A percentile compares a stretch with the other conserved stretches of the same genome.
phyloP scores from a whole-genome alignment of 495 filamentous ascomycete genomes.

The Podospora didyma region DNA sequence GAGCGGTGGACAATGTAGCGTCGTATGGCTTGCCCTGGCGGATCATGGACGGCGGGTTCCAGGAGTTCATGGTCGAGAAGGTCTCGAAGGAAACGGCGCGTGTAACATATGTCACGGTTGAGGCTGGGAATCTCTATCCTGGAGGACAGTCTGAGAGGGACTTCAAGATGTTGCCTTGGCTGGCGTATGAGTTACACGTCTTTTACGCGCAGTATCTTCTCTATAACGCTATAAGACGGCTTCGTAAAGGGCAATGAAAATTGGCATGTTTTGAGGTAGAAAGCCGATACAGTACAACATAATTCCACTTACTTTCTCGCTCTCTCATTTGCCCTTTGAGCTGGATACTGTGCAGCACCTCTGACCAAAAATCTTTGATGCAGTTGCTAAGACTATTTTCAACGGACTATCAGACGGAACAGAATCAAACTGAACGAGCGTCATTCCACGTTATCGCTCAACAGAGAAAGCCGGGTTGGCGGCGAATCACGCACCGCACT shows the following conservation, averaged over 20 bases:
- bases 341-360: no score
- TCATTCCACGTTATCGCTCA: no score
- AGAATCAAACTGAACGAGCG: no score
- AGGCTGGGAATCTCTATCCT: not conserved
- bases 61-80: conserved; percentile 11
- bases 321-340: no score
- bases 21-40: not conserved
- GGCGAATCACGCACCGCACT: no score
- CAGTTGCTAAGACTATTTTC: no score
- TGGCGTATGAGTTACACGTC: conserved; percentile 6
- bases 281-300: no score
- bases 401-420: no score
- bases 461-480: no score
- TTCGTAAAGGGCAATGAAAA: not conserved
- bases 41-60: conserved; percentile 4
- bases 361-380: no score
- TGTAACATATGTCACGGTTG: conserved; percentile 6
- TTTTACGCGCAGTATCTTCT: conserved; percentile 6
- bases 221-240: not conserved
- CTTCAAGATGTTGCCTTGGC: not conserved
- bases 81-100: not conserved
- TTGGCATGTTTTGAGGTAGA: not conserved
- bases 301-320: no score
- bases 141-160: not conserved
- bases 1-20: not conserved